Evolutionary conservation across 116 monocot genomes (phyloP).

Genomic region (Posidonia oceanica): DNA sequence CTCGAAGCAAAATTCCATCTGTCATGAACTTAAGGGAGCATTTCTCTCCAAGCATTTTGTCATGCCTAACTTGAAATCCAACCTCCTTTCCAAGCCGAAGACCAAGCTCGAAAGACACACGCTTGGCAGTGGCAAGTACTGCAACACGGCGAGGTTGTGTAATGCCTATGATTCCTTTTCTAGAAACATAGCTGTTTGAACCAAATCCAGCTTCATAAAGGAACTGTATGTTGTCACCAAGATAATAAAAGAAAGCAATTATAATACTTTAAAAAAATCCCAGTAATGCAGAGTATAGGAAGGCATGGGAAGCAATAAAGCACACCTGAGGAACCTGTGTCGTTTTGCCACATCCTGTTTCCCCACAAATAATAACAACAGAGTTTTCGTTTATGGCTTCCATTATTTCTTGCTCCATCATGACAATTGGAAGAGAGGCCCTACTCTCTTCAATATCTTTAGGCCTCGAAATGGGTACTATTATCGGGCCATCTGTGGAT

Average conservation of each 20-base stretch:
- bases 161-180: constrained; percentile 79
- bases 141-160: constrained; percentile 96
- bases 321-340: constrained; percentile 96
- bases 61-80: constrained; percentile 98
- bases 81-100: constrained; percentile 69
- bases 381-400: constrained; percentile 87
- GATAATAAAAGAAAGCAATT: background rate
- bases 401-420: constrained; percentile 99
- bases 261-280: background rate
- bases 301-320: background rate
- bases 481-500: constrained; percentile 18
- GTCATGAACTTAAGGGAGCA: constrained; percentile 99
- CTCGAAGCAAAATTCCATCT: constrained; percentile 98
- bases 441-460: constrained; percentile 62
- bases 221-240: constrained; percentile 37
- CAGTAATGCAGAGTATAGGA: background rate
- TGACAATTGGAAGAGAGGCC: constrained; percentile 74
- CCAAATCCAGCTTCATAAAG: constrained; percentile 98
- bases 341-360: constrained; percentile 97
- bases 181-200: constrained; percentile 28
- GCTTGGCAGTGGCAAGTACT: constrained; percentile 90
- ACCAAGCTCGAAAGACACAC: constrained; percentile 85
- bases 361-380: constrained; percentile 84
- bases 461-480: constrained; percentile 75
- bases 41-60: constrained; percentile 62